Evolutionary conservation across 108 stramenopile species (phyloP).

Genomic region (Nitzschia sp.): DNA sequence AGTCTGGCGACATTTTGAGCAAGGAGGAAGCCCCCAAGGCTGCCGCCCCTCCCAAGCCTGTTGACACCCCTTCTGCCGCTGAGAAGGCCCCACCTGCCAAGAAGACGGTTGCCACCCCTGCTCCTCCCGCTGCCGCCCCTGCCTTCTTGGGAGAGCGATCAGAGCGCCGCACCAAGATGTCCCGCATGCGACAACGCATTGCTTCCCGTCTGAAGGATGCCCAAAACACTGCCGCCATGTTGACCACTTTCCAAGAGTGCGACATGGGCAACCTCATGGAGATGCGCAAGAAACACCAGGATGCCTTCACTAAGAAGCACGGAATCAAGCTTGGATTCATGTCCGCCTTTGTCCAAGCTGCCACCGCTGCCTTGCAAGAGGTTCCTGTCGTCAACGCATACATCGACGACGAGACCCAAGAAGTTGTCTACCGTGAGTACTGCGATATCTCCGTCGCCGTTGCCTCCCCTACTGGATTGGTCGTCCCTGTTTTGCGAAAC

Average conservation of each 20-base stretch:
- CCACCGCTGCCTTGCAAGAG: constrained; percentile 91
- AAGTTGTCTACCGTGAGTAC: constrained; percentile 98
- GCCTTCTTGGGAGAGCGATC: constrained; percentile 71
- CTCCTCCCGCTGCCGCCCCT: constrained; percentile 50
- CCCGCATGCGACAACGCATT: constrained; percentile 97
- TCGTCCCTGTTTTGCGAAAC: constrained; percentile 97
- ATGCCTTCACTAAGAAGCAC: constrained; percentile 94
- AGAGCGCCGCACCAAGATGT: constrained; percentile 98
- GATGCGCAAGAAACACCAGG: constrained; percentile 93
- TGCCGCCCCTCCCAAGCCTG: constrained; percentile 34
- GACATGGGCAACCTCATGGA: constrained; percentile 98
- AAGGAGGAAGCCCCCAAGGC: constrained; percentile 37
- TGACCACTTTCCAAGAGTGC: constrained; percentile 99
- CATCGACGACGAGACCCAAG: constrained; percentile 96
- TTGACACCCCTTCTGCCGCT: constrained; percentile 41
- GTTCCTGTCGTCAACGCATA: constrained; percentile 97
- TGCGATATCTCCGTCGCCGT: constrained; percentile 97
- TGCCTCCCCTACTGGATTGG: constrained; percentile 93
- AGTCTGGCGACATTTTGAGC: constrained; percentile 37
- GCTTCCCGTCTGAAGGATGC: constrained; percentile 96
- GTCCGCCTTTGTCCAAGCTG: constrained; percentile 96
- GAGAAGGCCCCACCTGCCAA: constrained; percentile 42
- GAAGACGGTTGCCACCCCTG: constrained; percentile 41
- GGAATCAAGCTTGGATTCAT: constrained; percentile 99
- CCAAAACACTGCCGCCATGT: constrained; percentile 98